Percentiles rank a stretch among this genome's conserved stretches.
These are phyloP conservation scores for Didymella exigua DNA, from an alignment of 2,329 filamentous ascomycete genomes.

Conservation along the genomic window DNA sequence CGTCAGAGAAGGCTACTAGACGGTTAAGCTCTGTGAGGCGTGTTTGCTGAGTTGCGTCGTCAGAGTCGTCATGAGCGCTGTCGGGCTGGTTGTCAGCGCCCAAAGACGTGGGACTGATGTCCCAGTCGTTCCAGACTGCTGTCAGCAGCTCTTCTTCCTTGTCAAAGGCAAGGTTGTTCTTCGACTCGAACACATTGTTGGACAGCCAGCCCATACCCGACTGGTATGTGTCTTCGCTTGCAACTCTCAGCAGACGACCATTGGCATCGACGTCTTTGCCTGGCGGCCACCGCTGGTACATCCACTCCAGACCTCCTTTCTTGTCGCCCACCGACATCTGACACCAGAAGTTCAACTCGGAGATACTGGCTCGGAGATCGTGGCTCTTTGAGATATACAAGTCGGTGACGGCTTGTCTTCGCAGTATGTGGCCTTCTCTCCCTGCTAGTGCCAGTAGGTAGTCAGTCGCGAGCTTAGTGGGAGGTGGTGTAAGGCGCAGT, in stretches of 20 bases:
- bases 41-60: neutral
- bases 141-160: conserved; percentile 67
- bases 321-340: conserved; percentile 91
- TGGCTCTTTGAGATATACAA: conserved; percentile 72
- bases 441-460: conserved; percentile 82
- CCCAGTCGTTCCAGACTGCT: conserved; percentile 72
- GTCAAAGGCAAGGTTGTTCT: conserved; percentile 48
- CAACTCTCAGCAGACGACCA: conserved; percentile 73
- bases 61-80: conserved; percentile 36
- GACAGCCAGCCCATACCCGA: conserved; percentile 77
- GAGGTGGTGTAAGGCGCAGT: conserved; percentile 73
- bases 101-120: conserved; percentile 66
- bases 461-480: conserved; percentile 73
- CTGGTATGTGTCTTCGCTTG: conserved; percentile 80
- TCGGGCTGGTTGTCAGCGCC: conserved; percentile 44
- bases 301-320: conserved; percentile 90
- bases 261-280: conserved; percentile 71
- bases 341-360: conserved; percentile 93
- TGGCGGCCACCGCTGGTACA: conserved; percentile 76
- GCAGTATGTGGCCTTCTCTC: conserved; percentile 83
- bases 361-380: conserved; percentile 81
- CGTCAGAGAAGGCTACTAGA: conserved; percentile 61
- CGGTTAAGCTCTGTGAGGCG: conserved; percentile 50
- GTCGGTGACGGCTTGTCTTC: conserved; percentile 67
- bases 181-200: conserved; percentile 61